Evolutionary conservation across 2,329 filamentous ascomycete genomes (phyloP).

Genomic region (Xylogone sp.): DNA sequence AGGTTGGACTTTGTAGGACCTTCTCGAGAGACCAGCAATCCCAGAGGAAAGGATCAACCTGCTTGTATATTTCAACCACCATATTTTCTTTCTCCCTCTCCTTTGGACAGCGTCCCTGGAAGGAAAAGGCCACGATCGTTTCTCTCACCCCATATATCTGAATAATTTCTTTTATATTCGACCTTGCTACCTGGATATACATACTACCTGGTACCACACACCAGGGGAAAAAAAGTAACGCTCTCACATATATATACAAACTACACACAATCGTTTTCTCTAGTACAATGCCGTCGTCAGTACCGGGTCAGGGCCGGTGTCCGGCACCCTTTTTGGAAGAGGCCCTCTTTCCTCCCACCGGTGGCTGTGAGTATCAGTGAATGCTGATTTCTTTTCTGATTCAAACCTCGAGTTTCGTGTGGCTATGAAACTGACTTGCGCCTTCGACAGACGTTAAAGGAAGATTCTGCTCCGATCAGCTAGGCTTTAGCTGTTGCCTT

Average conservation of each 20-base stretch:
- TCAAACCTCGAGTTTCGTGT: neutral
- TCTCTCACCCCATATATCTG: too few relatives aligned
- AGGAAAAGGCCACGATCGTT: too few relatives aligned
- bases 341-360: conserved; percentile 50
- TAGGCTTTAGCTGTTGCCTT: conserved; percentile 69
- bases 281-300: neutral
- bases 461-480: conserved; percentile 53
- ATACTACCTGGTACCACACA: too few relatives aligned
- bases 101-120: too few relatives aligned
- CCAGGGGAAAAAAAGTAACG: too few relatives aligned
- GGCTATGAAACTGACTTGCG: neutral
- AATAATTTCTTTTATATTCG: too few relatives aligned
- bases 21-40: too few relatives aligned
- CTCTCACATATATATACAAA: neutral
- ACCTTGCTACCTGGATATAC: too few relatives aligned
- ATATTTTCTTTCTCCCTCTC: too few relatives aligned
- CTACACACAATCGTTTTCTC: neutral
- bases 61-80: too few relatives aligned
- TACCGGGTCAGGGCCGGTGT: conserved; percentile 47
- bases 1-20: too few relatives aligned
- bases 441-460: conserved; percentile 44
- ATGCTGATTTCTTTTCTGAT: conserved; percentile 4
- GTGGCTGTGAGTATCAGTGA: conserved; percentile 58
- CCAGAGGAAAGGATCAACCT: too few relatives aligned
- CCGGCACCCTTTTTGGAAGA: conserved; percentile 67